A percentile compares a stretch with the other conserved stretches of the same genome.
Conservation (phyloP, 2,329 filamentous ascomycete genomes). For the Pestalotiopsis sp. region DNA sequence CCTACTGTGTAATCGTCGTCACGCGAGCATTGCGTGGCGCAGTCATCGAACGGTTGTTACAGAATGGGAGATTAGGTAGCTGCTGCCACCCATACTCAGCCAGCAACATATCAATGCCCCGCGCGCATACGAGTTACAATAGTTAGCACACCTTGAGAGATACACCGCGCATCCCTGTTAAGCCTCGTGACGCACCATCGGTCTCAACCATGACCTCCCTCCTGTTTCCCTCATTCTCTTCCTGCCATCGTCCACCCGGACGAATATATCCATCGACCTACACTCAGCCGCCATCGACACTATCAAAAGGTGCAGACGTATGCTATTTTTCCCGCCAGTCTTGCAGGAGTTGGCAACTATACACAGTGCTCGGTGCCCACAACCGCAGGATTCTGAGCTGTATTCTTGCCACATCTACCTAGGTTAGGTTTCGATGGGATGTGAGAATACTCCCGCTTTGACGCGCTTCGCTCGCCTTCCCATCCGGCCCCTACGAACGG, state of each 20-base stretch:
- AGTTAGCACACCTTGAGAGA: background rate
- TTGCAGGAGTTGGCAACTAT: too few relatives aligned
- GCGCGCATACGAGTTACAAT: background rate
- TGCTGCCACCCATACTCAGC: background rate
- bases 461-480: slow-evolving; percentile 6
- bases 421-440: background rate
- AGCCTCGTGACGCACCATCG: background rate
- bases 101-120: background rate
- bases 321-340: too few relatives aligned
- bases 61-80: background rate
- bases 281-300: too few relatives aligned
- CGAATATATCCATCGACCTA: too few relatives aligned
- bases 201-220: slow-evolving; percentile 4
- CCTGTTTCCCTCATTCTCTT: background rate
- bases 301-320: too few relatives aligned
- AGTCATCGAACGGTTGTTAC: background rate
- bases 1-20: background rate
- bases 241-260: too few relatives aligned
- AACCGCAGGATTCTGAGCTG: background rate
- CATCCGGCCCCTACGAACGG: background rate
- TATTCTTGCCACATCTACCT: background rate
- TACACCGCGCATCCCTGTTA: slow-evolving; percentile 1
- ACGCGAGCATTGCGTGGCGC: background rate
- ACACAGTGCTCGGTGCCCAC: background rate
- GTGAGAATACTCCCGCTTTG: background rate